These are phyloP conservation scores for Cutaneotrichosporon daszewskae DNA, from an alignment of 1,284 basidiomycete genomes.

Conservation along the genomic window DNA sequence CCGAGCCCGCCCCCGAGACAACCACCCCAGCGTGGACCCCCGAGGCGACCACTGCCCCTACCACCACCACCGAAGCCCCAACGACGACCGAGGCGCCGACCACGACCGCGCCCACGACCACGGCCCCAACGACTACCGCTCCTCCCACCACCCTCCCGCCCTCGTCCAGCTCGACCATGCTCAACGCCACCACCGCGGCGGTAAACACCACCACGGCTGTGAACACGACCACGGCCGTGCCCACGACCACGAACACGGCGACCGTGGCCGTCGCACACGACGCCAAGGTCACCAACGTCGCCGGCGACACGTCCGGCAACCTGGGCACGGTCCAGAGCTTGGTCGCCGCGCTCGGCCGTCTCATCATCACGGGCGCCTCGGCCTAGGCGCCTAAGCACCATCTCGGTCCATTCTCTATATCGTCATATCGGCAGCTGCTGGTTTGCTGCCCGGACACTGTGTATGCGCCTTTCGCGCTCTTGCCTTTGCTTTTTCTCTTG, in stretches of 20 bases:
- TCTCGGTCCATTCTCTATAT: no score
- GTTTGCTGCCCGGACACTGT: no score
- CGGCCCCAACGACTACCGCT: conserved; percentile 26
- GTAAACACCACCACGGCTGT: conserved; percentile 1
- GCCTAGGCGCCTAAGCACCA: not conserved
- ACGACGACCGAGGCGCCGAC: no score
- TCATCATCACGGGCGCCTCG: not conserved
- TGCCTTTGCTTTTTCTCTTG: no score
- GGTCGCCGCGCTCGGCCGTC: not conserved
- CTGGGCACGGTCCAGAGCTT: not conserved
- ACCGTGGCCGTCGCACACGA: not conserved
- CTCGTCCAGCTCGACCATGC: not conserved
- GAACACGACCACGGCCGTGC: not conserved
- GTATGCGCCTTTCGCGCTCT: no score
- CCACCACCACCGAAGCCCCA: conserved; percentile 18
- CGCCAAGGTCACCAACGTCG: not conserved
- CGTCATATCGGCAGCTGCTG: no score
- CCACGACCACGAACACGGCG: not conserved
- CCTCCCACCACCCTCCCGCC: conserved; percentile 17
- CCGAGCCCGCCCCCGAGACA: not conserved
- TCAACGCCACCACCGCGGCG: not conserved
- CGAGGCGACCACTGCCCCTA: conserved; percentile 14
- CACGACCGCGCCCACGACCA: conserved; percentile 25
- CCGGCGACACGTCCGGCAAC: not conserved
- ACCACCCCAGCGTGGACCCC: not conserved